These are phyloP conservation scores for Leersia perrieri DNA, from an alignment of 176 grass and related monocot genomes.

Conservation along the genomic window DNA sequence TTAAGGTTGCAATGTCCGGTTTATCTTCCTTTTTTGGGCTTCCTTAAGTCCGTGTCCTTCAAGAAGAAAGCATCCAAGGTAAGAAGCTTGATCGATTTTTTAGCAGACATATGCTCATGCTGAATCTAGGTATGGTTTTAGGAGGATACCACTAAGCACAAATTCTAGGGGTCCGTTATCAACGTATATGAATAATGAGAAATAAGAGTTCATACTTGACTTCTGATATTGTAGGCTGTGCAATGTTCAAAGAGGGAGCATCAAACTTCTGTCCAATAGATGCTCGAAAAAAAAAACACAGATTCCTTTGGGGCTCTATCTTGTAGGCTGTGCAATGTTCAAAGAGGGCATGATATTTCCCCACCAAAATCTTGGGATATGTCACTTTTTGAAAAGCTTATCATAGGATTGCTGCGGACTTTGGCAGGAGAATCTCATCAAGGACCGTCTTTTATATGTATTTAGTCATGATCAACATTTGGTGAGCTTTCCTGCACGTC, in stretches of 20 bases:
- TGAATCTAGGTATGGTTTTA: slow-evolving; percentile 27
- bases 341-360: slow-evolving; percentile 50
- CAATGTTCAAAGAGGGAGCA: too few relatives aligned
- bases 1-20: neutral
- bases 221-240: slow-evolving; percentile 9
- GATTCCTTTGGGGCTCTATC: slow-evolving; percentile 41
- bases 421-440: slow-evolving; percentile 36
- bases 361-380: slow-evolving; percentile 36
- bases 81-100: slow-evolving; percentile 33
- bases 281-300: slow-evolving; percentile 49
- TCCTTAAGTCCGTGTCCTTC: slow-evolving; percentile 55
- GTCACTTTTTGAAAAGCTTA: slow-evolving; percentile 43
- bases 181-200: neutral
- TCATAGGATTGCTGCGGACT: slow-evolving; percentile 29
- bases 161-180: neutral
- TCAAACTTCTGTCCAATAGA: slow-evolving; percentile 44
- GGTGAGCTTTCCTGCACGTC: neutral
- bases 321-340: slow-evolving; percentile 54
- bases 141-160: neutral
- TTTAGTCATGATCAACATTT: neutral
- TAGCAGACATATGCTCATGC: neutral
- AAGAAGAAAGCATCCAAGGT: slow-evolving; percentile 55
- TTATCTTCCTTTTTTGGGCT: slow-evolving; percentile 65
- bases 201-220: neutral
- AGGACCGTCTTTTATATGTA: slow-evolving; percentile 25